Base-by-base conservation (phyloP, 768 basidiomycete genomes). In the Pseudohyphozyma bogoriensis region DNA sequence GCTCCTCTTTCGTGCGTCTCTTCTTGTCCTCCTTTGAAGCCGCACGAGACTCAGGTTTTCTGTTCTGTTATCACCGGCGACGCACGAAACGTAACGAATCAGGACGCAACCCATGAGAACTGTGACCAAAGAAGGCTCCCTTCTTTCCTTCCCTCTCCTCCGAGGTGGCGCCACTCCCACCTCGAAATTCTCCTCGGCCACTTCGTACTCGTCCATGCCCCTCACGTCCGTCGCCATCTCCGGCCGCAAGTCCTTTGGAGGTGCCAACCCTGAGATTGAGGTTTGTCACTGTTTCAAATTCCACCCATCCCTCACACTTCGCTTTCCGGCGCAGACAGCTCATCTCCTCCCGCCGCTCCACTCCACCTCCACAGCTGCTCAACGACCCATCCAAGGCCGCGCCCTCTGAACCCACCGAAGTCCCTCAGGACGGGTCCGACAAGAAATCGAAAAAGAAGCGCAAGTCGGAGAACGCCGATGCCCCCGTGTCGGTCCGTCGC, bases 251-350 rank as follows among this genome's bases (percentile, higher is more conserved):
- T 55, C 53, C 24, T 65, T 59, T 20, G 56, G 56, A 2, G 64
- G 64, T 15, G 64, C 64, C 8, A 62, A 65, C 45, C 26, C 61
- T 37, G 64, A 65, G 50, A 65, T 65, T n/a, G 64, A 65, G 44
- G 63, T 50, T 29, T 22, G 47, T 26, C 24, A 28, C 31, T 50
- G 22, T 3, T 10, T 44, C 42, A n/a, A 4, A 4, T 16, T 3
- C 42, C 12, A 15, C 8, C 42, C 37, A 11, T 39, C 20, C 37
- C 12, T 20, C 37, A 20, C 11, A 20, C 37, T 10, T 39, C 37
- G 37, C 20, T 20, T 10, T 11, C 37, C 37, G n/a, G n/a, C 40
- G 18, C n/a, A 42, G 40, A n/a, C n/a, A 15, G 40, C 4, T 6
- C 29, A 8, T 18, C 16, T 2, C 22, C 47, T 31, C 5, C 28